Evolutionary conservation across 2,329 filamentous ascomycete genomes (phyloP).

Genomic region (Juglanconis sp.): DNA sequence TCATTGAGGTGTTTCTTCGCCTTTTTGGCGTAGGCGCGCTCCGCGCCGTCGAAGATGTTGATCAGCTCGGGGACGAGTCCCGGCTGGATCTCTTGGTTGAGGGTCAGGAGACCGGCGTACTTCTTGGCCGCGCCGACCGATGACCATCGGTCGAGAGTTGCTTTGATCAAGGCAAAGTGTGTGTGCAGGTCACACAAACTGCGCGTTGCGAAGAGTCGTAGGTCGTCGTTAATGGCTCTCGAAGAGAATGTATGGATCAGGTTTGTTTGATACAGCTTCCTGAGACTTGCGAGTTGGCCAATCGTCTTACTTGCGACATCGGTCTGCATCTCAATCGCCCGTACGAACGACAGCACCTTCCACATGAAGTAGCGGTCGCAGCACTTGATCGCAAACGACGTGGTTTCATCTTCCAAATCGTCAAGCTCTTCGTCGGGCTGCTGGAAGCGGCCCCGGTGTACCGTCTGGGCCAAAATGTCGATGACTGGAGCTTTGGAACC

Average conservation of each 20-base stretch:
- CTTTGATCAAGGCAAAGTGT: conserved; percentile 70
- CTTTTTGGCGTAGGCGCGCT: conserved; percentile 74
- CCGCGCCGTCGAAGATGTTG: conserved; percentile 72
- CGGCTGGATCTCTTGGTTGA: conserved; percentile 67
- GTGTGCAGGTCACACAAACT: conserved; percentile 79
- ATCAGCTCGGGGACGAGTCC: conserved; percentile 66
- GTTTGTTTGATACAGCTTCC: conserved; percentile 57
- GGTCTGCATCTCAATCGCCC: conserved; percentile 52
- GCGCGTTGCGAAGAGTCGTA: conserved; percentile 72
- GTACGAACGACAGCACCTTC: conserved; percentile 66
- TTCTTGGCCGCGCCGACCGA: conserved; percentile 36
- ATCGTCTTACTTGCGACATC: conserved; percentile 57
- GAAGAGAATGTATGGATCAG: conserved; percentile 68
- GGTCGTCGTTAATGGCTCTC: conserved; percentile 68
- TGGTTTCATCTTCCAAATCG: conserved; percentile 74
- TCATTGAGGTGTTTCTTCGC: conserved; percentile 60
- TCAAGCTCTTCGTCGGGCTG: conserved; percentile 69
- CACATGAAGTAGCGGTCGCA: conserved; percentile 93
- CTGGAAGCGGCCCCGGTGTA: conserved; percentile 69
- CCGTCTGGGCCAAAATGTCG: conserved; percentile 67
- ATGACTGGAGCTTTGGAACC: conserved; percentile 54
- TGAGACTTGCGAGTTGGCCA: conserved; percentile 55
- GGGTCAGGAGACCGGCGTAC: conserved; percentile 53
- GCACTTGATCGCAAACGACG: conserved; percentile 71
- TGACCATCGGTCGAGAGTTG: conserved; percentile 43